Evolutionary conservation across 1,284 basidiomycete species (phyloP).

Genomic region (Rhodotorula sp.): DNA sequence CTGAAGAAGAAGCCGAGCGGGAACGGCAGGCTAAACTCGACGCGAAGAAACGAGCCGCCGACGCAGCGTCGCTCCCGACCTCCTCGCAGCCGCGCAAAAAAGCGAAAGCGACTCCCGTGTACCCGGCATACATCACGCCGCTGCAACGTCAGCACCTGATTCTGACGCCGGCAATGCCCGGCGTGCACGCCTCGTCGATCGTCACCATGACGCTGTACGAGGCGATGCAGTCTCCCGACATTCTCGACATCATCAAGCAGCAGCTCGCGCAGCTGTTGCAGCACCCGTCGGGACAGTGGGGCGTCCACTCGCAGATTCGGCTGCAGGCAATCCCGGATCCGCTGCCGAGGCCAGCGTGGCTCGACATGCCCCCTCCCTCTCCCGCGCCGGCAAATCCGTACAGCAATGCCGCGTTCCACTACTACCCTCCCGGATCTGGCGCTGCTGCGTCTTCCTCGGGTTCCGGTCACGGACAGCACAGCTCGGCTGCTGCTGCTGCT

Average conservation of each 20-base stretch:
- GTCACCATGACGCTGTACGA: slow-evolving; percentile 11
- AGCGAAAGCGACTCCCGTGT: slow-evolving; percentile 11
- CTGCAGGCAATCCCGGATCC: slow-evolving; percentile 1
- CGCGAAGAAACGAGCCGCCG: not conserved
- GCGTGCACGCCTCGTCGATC: not conserved
- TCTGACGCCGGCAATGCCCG: slow-evolving; percentile 2
- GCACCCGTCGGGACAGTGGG: slow-evolving; percentile 6
- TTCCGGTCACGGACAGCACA: not conserved
- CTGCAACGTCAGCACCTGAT: slow-evolving; percentile 7
- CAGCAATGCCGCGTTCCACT: slow-evolving; percentile 2
- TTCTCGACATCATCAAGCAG: slow-evolving; percentile 1
- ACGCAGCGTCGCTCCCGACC: not conserved
- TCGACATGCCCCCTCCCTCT: not conserved
- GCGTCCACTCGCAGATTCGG: slow-evolving; percentile 7
- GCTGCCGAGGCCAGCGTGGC: not conserved
- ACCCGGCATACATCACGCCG: slow-evolving; percentile 1
- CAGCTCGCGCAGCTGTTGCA: slow-evolving; percentile 11
- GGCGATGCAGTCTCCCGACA: not conserved
- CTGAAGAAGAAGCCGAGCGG: not conserved
- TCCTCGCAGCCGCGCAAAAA: slow-evolving; percentile 16
- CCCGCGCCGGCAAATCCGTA: slow-evolving; percentile 3
- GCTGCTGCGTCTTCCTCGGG: not conserved
- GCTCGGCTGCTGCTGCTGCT: no score
- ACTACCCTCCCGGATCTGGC: slow-evolving; percentile 11
- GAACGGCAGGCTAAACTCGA: not conserved